Base-by-base conservation (phyloP, 441 rosid species). In the Lepidium campestre region DNA sequence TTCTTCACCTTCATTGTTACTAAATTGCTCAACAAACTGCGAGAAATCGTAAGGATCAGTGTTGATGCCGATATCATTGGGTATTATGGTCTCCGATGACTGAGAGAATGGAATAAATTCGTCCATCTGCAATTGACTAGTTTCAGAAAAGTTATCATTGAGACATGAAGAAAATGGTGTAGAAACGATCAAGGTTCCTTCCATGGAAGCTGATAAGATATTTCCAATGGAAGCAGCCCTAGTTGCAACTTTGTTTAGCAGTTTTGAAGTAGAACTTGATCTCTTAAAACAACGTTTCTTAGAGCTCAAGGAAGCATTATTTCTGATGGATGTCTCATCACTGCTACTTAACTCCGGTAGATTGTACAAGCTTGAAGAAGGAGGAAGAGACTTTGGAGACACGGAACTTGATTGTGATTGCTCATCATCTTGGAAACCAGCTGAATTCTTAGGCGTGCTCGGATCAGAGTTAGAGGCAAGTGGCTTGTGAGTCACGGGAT, bases 401-500 rank as follows among this genome's bases (percentile, higher is more conserved):
- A 47, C 62, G 0, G 69, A 62, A 31, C 27, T 25, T 4, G 58
- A 67, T 1, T 13, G 64, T 3, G 61, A 57, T 2, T 55, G 37
- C 35, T 74, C 77, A 41, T 50, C 68, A 54, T 57, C 66, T 35
- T 72, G 61, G 48, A 15, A 7, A 12, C 37, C 61, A 52, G n/a
- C n/a, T n/a, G 62, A 65, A 58, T 39, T 2, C 20, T 50, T 59
- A 22, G 32, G 47, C 4, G 46, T 20, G 11, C 34, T 31, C 4
- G 63, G 61, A 19, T 10, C 25, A 58, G 49, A 41, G 29, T 3
- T 59, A 15, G 49, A 58, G 18, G 20, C 29, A 54, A 67, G 68
- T 53, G 77, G 77, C 64, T 67, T 73, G 67, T 88, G 97, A 53
- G 90, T 88, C 22, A 78, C 78, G 19, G 97, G 97, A 72, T 90